Percentiles rank a stretch among this genome's conserved stretches.
Evolutionary conservation across 805 yeast genomes (phyloP).

Genomic region (Henningerozyma blattae): DNA sequence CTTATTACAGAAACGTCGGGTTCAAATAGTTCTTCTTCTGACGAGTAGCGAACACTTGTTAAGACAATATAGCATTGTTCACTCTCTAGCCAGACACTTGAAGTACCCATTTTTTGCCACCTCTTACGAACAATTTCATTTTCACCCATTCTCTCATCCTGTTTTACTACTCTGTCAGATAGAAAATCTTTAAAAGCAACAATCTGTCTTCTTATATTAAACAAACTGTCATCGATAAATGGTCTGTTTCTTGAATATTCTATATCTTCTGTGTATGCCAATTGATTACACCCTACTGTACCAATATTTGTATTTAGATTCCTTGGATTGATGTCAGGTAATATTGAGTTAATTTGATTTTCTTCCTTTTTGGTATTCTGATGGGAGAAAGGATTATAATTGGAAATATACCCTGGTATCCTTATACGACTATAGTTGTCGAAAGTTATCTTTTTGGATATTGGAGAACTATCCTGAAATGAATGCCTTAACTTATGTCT

Average conservation of each 20-base stretch:
- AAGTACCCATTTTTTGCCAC: conserved; percentile 24
- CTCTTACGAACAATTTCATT: conserved; percentile 3
- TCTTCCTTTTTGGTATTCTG: too few species aligned
- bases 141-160: not conserved
- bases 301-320: too few species aligned
- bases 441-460: too few species aligned
- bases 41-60: conserved; percentile 19
- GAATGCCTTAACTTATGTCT: too few species aligned
- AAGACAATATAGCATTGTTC: conserved; percentile 36
- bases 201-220: conserved; percentile 2
- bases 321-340: too few species aligned
- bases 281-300: conserved; percentile 3
- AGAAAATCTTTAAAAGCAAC: not conserved
- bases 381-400: too few species aligned
- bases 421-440: too few species aligned
- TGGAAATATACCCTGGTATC: too few species aligned
- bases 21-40: conserved; percentile 21
- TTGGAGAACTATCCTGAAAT: too few species aligned
- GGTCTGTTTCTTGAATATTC: conserved; percentile 1
- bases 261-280: conserved; percentile 2
- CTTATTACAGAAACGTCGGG: conserved; percentile 32
- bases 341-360: too few species aligned
- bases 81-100: conserved; percentile 17
- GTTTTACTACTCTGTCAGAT: not conserved
- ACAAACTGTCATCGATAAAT: conserved; percentile 3